Evolutionary conservation across 805 yeast species (phyloP).

Genomic region (Starmerella etchellsii): DNA sequence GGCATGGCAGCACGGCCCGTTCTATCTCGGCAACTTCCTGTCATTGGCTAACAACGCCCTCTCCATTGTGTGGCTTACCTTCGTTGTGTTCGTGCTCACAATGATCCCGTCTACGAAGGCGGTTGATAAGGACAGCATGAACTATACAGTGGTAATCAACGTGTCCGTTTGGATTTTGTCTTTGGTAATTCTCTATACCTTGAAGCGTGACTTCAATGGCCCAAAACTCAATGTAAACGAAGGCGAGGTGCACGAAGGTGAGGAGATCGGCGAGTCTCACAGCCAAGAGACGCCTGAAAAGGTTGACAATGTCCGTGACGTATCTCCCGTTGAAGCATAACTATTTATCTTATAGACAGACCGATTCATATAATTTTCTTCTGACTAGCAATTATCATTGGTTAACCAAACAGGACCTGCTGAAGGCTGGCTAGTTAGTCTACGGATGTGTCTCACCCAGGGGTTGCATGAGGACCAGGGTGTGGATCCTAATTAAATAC

Average conservation of each 20-base stretch:
- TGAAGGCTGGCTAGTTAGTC: no score
- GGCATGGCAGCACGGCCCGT: slow-evolving; percentile 44
- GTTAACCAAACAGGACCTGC: no score
- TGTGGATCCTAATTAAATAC: no score
- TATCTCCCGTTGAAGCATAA: no score
- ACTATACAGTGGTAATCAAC: slow-evolving; percentile 54
- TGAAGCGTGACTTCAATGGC: slow-evolving; percentile 42
- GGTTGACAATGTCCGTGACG: no score
- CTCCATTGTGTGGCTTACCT: slow-evolving; percentile 39
- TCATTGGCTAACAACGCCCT: slow-evolving; percentile 36
- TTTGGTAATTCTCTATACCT: slow-evolving; percentile 34
- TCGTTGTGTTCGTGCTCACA: slow-evolving; percentile 38
- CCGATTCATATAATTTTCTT: no score
- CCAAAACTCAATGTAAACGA: slow-evolving; percentile 28
- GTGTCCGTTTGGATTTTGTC: slow-evolving; percentile 48
- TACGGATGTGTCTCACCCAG: no score
- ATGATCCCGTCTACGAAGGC: slow-evolving; percentile 46
- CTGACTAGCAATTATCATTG: no score
- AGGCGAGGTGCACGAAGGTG: background rate
- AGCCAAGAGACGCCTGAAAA: no score
- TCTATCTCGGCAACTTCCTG: slow-evolving; percentile 41
- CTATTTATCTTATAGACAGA: no score
- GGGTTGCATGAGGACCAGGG: no score
- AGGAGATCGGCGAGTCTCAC: no score
- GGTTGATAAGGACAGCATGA: slow-evolving; percentile 37